Evolutionary conservation across 371 early-diverging fungal species (phyloP).

Genomic region (Caulochytrium protostelioides): DNA sequence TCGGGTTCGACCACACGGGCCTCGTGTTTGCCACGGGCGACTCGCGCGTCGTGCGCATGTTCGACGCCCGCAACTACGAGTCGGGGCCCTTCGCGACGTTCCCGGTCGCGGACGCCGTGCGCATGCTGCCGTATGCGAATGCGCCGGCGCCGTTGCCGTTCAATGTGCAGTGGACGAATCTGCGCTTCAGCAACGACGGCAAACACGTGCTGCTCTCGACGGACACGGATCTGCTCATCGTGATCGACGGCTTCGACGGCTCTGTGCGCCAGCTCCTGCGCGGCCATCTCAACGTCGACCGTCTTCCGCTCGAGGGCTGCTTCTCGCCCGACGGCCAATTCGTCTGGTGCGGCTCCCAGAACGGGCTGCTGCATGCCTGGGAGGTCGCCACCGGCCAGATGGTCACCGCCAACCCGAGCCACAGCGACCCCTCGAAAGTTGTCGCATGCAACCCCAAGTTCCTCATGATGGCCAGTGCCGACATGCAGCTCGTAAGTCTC

Average conservation of each 20-base stretch:
- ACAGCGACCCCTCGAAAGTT: slow-evolving; percentile 23
- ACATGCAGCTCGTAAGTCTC: slow-evolving; percentile 8
- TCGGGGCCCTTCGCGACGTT: slow-evolving; percentile 20
- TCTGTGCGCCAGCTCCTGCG: slow-evolving; percentile 22
- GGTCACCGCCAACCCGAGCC: slow-evolving; percentile 17
- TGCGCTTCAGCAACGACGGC: slow-evolving; percentile 55
- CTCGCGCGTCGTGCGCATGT: slow-evolving; percentile 31
- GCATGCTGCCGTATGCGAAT: neutral
- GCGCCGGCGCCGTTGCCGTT: neutral
- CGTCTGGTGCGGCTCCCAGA: slow-evolving; percentile 45
- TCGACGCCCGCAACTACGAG: slow-evolving; percentile 42
- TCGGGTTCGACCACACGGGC: slow-evolving; percentile 61
- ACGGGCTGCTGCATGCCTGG: slow-evolving; percentile 43
- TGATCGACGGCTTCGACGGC: slow-evolving; percentile 48
- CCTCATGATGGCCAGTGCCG: slow-evolving; percentile 37
- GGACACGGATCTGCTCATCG: slow-evolving; percentile 30
- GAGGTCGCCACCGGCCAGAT: slow-evolving; percentile 24
- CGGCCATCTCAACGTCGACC: slow-evolving; percentile 21
- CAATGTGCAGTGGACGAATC: slow-evolving; percentile 27
- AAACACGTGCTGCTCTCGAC: slow-evolving; percentile 49
- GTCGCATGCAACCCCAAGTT: slow-evolving; percentile 46
- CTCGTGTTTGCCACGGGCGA: slow-evolving; percentile 50
- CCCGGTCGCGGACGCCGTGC: slow-evolving; percentile 7
- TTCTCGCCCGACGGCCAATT: slow-evolving; percentile 57
- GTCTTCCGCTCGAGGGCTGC: slow-evolving; percentile 18